Conservation (phyloP, 805 yeast genomes). For the Tetrapisispora fleetii region DNA sequence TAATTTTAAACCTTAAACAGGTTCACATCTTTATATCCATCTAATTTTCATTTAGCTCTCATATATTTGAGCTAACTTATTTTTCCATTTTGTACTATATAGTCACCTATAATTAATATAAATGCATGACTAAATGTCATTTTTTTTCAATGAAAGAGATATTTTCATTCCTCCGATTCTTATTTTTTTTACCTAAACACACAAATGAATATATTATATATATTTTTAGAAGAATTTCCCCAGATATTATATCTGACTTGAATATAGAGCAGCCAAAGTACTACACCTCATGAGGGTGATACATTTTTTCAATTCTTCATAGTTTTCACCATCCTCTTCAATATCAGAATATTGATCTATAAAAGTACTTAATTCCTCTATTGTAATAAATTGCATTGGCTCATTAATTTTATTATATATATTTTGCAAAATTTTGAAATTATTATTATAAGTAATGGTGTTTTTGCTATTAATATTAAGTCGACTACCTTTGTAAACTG, state of each 20-base stretch:
- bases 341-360: conserved; percentile 16
- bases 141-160: no score
- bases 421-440: conserved; percentile 13
- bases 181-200: neutral
- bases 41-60: no score
- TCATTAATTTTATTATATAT: conserved; percentile 15
- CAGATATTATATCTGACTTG: neutral
- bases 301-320: neutral
- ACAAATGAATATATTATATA: neutral
- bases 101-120: no score
- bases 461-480: neutral
- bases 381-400: conserved; percentile 3
- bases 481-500: neutral
- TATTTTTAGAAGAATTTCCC: neutral
- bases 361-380: conserved; percentile 15
- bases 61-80: no score
- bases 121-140: no score
- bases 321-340: conserved; percentile 9
- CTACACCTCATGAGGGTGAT: conserved; percentile 4
- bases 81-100: no score
- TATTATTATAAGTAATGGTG: conserved; percentile 2
- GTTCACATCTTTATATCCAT: neutral
- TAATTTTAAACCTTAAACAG: neutral
- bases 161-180: neutral
- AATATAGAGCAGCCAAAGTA: conserved; percentile 5